phyloP scores from a whole-genome alignment of 2,329 filamentous ascomycete genomes.

The Penicillium sp. region DNA sequence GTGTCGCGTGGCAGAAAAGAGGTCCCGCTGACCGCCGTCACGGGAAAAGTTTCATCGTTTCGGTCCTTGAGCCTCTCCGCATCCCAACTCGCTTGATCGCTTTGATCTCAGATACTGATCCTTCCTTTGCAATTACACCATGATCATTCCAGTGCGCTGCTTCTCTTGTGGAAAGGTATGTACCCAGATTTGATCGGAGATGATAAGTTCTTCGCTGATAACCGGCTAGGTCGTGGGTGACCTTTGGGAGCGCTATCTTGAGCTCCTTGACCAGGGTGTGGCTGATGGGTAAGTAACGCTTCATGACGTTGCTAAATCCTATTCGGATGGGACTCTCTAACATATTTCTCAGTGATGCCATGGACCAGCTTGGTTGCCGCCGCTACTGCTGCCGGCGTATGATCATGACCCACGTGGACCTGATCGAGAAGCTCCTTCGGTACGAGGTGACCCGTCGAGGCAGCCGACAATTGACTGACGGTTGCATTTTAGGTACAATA shows the following conservation, averaged over 20 bases:
- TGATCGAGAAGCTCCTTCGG: constrained; percentile 98
- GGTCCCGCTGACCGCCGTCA: constrained; percentile 14
- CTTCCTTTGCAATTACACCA: constrained; percentile 45
- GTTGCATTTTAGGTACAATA: constrained; percentile 33
- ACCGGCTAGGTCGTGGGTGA: constrained; percentile 82
- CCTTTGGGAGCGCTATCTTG: constrained; percentile 94
- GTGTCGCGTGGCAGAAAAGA: constrained; percentile 23
- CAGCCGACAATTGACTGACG: constrained; percentile 1
- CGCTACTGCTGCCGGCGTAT: constrained; percentile 98
- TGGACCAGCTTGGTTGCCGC: constrained; percentile 91
- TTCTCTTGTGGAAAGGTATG: constrained; percentile 98
- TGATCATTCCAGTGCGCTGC: constrained; percentile 99
- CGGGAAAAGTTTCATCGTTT: constrained; percentile 23
- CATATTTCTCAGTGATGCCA: constrained; percentile 71
- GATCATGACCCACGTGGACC: constrained; percentile 99
- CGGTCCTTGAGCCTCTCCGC: constrained; percentile 3
- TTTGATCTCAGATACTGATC: constrained; percentile 1
- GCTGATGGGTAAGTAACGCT: constrained; percentile 69
- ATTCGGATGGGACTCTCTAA: constrained; percentile 13
- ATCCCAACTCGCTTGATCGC: not conserved
- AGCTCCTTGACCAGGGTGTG: constrained; percentile 77
- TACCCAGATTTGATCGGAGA: constrained; percentile 5
- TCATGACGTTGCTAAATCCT: not conserved
- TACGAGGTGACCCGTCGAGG: constrained; percentile 51
- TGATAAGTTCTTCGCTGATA: constrained; percentile 13